Base-by-base conservation (phyloP, 345 rosid species). In the Eucalyptus microcorys region DNA sequence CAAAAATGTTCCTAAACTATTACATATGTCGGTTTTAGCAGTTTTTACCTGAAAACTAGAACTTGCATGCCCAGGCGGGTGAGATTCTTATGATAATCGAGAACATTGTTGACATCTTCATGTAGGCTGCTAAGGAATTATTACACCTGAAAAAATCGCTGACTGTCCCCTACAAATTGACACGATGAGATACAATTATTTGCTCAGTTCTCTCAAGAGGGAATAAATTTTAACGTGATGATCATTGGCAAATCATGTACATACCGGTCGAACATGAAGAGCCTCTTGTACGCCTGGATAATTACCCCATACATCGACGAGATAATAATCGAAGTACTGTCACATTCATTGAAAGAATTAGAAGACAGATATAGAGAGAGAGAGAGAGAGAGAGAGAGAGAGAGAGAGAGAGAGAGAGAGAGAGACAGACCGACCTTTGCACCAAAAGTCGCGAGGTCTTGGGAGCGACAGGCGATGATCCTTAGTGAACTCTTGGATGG, bases 251-350 rank as follows among this genome's bases (percentile, higher is more conserved):
- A 19, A 30, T 11, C 26, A 59, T 21, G 47, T 13, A 43, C 89
- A 30, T 85, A 92, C 94, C 88, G 71, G 83, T 30, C 92, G 87
- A 49, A 92, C 84, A 71, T 88, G 88, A 11, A 92, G 92, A 37
- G 94, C 91, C 4, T 61, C 49, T 76, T 87, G 93, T 48, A 92
- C 92, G 19, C 26, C 34, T 81, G 57, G 47, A 88, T 91, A 90
- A 59, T 92, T 92, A 27, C 87, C 87, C 93, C 93, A 91, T 49
- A 52, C 13, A 11, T 83, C 42, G 10, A 85, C 47, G 32, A 91
- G 76, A 49, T 86, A 45, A 55, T 90, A 91, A 21, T 87, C 34
- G 37, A 89, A 40, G 79, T 76, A 53, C 90, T 89, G 92, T 47
- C 2, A 42, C 37, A 64, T 52, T 10, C 16, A 61, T 3, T 3